Base-by-base conservation (phyloP, 2,329 filamentous ascomycete species). In the Pseudocercospora eumusae region DNA sequence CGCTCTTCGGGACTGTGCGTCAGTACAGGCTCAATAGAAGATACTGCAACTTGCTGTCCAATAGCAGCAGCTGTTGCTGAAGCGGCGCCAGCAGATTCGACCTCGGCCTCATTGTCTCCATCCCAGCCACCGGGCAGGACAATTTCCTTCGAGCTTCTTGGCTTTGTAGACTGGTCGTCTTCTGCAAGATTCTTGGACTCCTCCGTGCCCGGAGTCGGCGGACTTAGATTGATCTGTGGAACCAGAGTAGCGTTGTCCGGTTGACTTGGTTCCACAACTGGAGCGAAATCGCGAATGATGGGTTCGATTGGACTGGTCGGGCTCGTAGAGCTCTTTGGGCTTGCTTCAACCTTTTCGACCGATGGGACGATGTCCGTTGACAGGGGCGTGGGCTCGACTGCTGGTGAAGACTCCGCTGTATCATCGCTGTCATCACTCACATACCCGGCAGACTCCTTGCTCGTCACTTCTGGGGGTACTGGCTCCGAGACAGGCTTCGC, bases 391-490 rank as follows among this genome's bases (percentile, higher is more conserved):
- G 50, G 66, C 27, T 60, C 57, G 13, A 36, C 28, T 2, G 61
- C 57, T 33, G 65, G 57, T 13, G 54, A 42, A 11, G 56, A 42
- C 15, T 44, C 56, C 18, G 44, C 25, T 1, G 61, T 54, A 20
- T 73, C 68, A 20, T 73, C 69, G 25, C 70, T 70, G 28, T 80
- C 78, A 62, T 89, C 86, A 13, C 87, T 90, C 13, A 81, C 76
- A 66, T 90, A 87, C 1, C 85, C 87, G 59, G 77, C 83, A 9
- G 84, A 86, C 71, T 92, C 88, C 18, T 88, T 83, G 1, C 87
- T 87, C 0, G 88, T 89, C 11, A 90, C 86, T 15, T 91, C 83
- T 0, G 88, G 88, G 4, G 90, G 87, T 33, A 92, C 74, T 15
- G 90, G 89, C 64, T 90, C 85, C 57, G 84, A 80, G 64, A 81